Percentiles rank a stretch among this genome's conserved stretches.
Conservation (phyloP, 352 stramenopile genomes). For the Phytophthora syringae region DNA sequence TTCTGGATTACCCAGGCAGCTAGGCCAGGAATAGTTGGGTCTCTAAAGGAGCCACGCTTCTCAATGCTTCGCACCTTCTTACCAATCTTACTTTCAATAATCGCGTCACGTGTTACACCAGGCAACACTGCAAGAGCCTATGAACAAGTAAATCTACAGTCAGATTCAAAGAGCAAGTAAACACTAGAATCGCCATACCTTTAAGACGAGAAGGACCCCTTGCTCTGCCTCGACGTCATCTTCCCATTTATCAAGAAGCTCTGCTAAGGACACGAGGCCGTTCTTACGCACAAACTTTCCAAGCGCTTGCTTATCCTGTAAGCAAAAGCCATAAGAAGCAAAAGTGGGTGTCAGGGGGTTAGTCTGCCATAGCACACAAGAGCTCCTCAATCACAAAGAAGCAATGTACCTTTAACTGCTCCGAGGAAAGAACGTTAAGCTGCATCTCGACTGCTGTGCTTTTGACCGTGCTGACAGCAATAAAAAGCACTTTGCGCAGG, state of each 20-base stretch:
- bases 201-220: conserved; percentile 67
- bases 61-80: conserved; percentile 49
- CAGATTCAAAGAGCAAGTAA: conserved; percentile 1
- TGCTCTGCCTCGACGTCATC: conserved; percentile 51
- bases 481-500: conserved; percentile 63
- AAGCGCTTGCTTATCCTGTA: conserved; percentile 59
- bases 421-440: conserved; percentile 40
- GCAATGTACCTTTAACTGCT: conserved; percentile 46
- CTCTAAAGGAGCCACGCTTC: conserved; percentile 35
- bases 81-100: conserved; percentile 64
- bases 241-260: conserved; percentile 58
- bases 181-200: conserved; percentile 39
- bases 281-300: conserved; percentile 56
- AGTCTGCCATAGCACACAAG: background rate
- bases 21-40: conserved; percentile 46
- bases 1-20: conserved; percentile 64
- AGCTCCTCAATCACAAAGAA: background rate
- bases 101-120: conserved; percentile 48
- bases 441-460: conserved; percentile 37
- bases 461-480: conserved; percentile 56
- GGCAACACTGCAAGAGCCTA: conserved; percentile 68
- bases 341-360: background rate
- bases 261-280: conserved; percentile 50
- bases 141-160: background rate
- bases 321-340: background rate